Evolutionary conservation across 2,329 filamentous ascomycete genomes (phyloP), one percentile per base, ranked within the genome.

Genomic region (Dactylellina leptospora): DNA sequence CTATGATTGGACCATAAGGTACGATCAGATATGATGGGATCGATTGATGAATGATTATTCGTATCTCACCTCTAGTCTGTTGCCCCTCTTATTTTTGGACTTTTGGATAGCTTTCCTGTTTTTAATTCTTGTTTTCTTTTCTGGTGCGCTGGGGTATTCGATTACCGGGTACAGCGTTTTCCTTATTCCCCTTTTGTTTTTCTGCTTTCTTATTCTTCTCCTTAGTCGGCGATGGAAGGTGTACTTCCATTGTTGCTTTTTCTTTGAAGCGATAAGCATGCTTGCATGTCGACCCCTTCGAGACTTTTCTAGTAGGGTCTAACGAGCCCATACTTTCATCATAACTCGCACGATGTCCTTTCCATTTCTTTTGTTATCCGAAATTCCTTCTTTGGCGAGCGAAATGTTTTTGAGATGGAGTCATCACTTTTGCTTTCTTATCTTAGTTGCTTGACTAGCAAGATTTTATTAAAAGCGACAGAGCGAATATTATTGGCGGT

Each of bases 181-280:
- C 42, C 25, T 51, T 27, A 22, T 58, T 58, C 22, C n/a, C 45
- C 23, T 27, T 38, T 40, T 28, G 10, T 60, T 42, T 50, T 30
- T 30, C 44, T 5, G 28, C 28, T 50, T 28, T 51, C 20, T 28
- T 50, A n/a, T 40, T 50, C 42, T 18, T 47, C 22, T n/a, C n/a
- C n/a, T 22, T 60, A 40, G 27, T 61, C 56, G 28, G 56, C 56
- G 56, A 59, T 38, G 55, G 55, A 59, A 48, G 47, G 45, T 33
- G 27, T 33, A n/a, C n/a, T 22, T 48, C 48, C 18, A 27, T 58
- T 22, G 13, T 30, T 9, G 36, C 30, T 58, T 25, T 48, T n/a
- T 48, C 33, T n/a, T 6, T 13, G 30, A 6, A 33, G 13, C 6
- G 6, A 13, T 33, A 6, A 45, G 40, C 40, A 18, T 45, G 40